Conservation (phyloP, 116 monocot genomes). For the Posidonia oceanica region DNA sequence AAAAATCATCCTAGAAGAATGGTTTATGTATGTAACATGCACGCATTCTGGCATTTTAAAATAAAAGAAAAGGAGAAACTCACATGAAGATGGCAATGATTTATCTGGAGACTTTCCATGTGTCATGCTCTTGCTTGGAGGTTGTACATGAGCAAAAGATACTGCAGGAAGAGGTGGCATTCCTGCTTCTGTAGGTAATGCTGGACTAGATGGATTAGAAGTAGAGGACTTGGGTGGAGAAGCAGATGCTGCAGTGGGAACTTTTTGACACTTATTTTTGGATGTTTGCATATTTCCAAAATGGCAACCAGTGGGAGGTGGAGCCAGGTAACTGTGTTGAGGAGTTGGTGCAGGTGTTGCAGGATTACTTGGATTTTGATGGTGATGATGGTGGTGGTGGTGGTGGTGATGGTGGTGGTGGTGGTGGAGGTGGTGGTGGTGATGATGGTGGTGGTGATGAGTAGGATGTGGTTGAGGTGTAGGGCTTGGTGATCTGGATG, state of each 20-base stretch:
- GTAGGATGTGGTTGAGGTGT: conserved; percentile 33
- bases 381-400: conserved; percentile 12
- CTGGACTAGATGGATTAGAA: conserved; percentile 19
- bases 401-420: conserved; percentile 21
- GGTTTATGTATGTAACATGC: neutral
- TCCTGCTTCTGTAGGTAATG: conserved; percentile 5
- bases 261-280: conserved; percentile 9
- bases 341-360: conserved; percentile 51
- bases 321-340: conserved; percentile 8
- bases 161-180: conserved; percentile 42
- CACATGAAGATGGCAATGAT: conserved; percentile 51
- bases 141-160: conserved; percentile 43
- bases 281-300: conserved; percentile 18
- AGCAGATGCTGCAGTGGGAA: conserved; percentile 29
- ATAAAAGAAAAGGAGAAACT: conserved; percentile 20
- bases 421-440: conserved; percentile 40
- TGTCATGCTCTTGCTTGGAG: conserved; percentile 44
- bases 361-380: conserved; percentile 19
- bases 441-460: conserved; percentile 34
- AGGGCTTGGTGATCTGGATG: conserved; percentile 42
- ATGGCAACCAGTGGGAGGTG: conserved; percentile 20
- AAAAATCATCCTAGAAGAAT: too few relatives aligned
- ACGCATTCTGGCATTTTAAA: neutral
- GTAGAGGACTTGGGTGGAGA: neutral
- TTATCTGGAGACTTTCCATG: conserved; percentile 21